Conservation (phyloP, 2,329 filamentous ascomycete species). For the Penicillium rolfsii region DNA sequence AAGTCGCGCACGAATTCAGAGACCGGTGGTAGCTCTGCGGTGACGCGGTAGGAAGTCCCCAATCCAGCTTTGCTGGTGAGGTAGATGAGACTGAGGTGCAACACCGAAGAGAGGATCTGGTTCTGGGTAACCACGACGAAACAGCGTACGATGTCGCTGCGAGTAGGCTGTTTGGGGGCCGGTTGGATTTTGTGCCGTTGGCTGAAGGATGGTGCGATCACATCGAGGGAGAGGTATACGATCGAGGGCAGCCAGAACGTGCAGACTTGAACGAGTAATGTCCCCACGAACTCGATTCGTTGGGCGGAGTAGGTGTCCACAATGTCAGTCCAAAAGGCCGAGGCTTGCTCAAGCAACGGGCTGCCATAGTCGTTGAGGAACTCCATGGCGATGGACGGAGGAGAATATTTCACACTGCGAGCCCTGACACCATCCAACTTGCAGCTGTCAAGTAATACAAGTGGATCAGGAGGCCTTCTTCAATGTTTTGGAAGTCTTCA, state of each 20-base stretch:
- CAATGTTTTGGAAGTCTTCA: neutral
- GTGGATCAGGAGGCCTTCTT: neutral
- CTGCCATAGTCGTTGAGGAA: neutral
- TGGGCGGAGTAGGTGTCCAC: constrained; percentile 26
- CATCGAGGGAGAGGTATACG: constrained; percentile 51
- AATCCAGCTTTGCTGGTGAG: constrained; percentile 19
- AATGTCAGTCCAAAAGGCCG: constrained; percentile 21
- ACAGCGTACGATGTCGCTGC: constrained; percentile 51
- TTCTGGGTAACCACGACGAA: constrained; percentile 52
- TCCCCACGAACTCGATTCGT: constrained; percentile 35
- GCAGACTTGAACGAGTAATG: constrained; percentile 29
- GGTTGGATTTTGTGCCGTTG: constrained; percentile 60
- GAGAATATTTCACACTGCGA: neutral
- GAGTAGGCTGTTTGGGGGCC: constrained; percentile 53
- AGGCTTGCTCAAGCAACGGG: constrained; percentile 12
- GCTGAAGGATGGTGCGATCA: constrained; percentile 53
- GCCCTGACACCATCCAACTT: neutral
- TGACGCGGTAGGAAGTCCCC: constrained; percentile 44
- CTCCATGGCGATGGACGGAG: constrained; percentile 9
- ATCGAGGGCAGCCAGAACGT: constrained; percentile 35
- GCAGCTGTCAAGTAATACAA: neutral
- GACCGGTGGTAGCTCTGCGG: constrained; percentile 41
- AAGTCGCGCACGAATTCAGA: constrained; percentile 49
- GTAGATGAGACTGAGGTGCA: constrained; percentile 37
- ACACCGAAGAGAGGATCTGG: constrained; percentile 47